These are phyloP conservation scores for Diplodia seriata DNA, from an alignment of 2,329 filamentous ascomycete genomes.

Conservation along the genomic window DNA sequence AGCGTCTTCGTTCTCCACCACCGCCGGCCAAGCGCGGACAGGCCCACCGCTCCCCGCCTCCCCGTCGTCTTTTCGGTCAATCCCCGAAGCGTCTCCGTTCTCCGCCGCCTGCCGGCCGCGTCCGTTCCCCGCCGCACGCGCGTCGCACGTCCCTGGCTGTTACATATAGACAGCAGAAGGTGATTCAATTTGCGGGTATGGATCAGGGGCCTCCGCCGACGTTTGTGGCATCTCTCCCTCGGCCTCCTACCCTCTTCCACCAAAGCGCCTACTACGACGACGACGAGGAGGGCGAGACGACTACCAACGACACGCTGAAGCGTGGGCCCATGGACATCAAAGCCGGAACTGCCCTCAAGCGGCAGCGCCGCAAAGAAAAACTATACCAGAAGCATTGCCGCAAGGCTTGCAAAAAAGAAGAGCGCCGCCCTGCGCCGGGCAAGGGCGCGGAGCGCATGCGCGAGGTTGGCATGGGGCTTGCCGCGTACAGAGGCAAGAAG, in stretches of 20 bases:
- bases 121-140: constrained; percentile 73
- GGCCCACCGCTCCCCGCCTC: constrained; percentile 49
- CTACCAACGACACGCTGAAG: constrained; percentile 65
- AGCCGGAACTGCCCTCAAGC: constrained; percentile 85
- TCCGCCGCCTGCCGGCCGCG: constrained; percentile 47
- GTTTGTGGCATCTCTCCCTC: constrained; percentile 85
- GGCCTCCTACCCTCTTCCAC: constrained; percentile 64
- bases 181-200: constrained; percentile 59
- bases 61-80: constrained; percentile 68
- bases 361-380: constrained; percentile 91
- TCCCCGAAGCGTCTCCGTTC: constrained; percentile 70
- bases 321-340: constrained; percentile 98
- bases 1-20: constrained; percentile 63
- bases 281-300: constrained; percentile 49
- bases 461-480: constrained; percentile 87
- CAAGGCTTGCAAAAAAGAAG: constrained; percentile 71
- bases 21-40: constrained; percentile 43
- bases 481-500: constrained; percentile 73
- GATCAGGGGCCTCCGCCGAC: constrained; percentile 71
- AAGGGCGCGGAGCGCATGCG: constrained; percentile 93
- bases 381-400: constrained; percentile 88
- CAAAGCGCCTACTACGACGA: constrained; percentile 40
- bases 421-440: constrained; percentile 76
- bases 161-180: constrained; percentile 34
- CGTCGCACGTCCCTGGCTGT: constrained; percentile 52